These are phyloP conservation scores for Sporothrix protearum DNA, from an alignment of 2,329 filamentous ascomycete species.

Conservation along the genomic window DNA sequence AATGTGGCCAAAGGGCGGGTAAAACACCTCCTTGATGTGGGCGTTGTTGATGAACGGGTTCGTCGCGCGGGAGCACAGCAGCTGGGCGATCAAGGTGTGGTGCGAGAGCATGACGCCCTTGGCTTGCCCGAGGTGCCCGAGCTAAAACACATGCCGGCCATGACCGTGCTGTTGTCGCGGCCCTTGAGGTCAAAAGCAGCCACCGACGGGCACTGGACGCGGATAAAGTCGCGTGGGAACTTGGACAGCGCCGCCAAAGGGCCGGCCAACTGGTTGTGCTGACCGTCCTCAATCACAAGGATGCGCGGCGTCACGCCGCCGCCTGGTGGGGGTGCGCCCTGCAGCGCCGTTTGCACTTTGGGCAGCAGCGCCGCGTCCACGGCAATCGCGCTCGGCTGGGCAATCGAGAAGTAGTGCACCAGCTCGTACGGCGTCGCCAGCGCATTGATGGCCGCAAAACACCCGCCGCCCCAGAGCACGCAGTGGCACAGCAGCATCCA, in stretches of 20 bases:
- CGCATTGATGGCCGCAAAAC: slow-evolving; percentile 11
- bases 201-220: slow-evolving; percentile 19
- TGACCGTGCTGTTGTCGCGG: slow-evolving; percentile 20
- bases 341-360: slow-evolving; percentile 4
- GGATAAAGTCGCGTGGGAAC: slow-evolving; percentile 20
- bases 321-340: not conserved
- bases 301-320: not conserved
- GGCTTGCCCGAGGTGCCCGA: slow-evolving; percentile 48
- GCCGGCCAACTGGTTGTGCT: not conserved
- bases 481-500: slow-evolving; percentile 23
- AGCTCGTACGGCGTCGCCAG: slow-evolving; percentile 18
- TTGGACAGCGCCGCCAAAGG: not conserved
- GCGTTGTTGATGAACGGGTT: slow-evolving; percentile 30
- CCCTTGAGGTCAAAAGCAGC: not conserved
- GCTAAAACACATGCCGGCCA: slow-evolving; percentile 42
- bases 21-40: slow-evolving; percentile 34
- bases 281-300: slow-evolving; percentile 16
- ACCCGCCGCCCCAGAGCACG: slow-evolving; percentile 19
- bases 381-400: slow-evolving; percentile 8
- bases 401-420: slow-evolving; percentile 9
- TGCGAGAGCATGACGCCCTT: slow-evolving; percentile 49
- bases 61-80: slow-evolving; percentile 39
- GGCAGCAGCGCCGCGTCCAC: slow-evolving; percentile 20
- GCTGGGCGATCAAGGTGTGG: slow-evolving; percentile 39
- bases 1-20: slow-evolving; percentile 47